These are phyloP conservation scores for Amaranthus palmeri DNA, from an alignment of 148 eudicot genomes.

Conservation along the genomic window DNA sequence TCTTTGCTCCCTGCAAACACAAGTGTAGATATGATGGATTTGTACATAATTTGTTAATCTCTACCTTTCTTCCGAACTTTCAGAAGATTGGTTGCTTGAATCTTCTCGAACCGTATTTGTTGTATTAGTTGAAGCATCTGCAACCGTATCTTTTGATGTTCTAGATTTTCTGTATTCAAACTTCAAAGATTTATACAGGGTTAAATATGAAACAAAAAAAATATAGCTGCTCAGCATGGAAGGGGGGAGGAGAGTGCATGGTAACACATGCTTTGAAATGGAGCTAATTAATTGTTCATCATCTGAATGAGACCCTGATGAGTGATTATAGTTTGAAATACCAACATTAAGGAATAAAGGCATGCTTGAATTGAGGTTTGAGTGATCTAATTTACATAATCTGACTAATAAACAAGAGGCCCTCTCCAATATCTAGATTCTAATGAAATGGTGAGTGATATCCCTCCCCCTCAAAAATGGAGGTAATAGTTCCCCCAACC, in stretches of 20 bases:
- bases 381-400: no score
- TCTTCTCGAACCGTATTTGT: slow-evolving; percentile 10
- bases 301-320: slow-evolving; percentile 44
- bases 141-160: slow-evolving; percentile 22
- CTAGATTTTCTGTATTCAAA: slow-evolving; percentile 31
- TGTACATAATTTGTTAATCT: neutral
- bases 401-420: no score
- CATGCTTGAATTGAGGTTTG: neutral
- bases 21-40: neutral
- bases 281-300: slow-evolving; percentile 48
- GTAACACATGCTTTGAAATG: slow-evolving; percentile 39
- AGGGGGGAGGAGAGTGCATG: slow-evolving; percentile 17
- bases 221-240: slow-evolving; percentile 6
- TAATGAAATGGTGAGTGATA: neutral
- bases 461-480: neutral
- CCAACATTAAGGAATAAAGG: slow-evolving; percentile 22
- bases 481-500: slow-evolving; percentile 7
- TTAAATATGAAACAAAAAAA: neutral
- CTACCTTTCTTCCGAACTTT: slow-evolving; percentile 25
- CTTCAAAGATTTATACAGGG: neutral
- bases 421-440: no score
- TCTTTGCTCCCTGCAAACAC: neutral
- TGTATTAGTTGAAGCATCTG: slow-evolving; percentile 13
- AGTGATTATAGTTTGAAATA: slow-evolving; percentile 23
- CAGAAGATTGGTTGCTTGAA: slow-evolving; percentile 15